Evolutionary conservation across 805 yeast species (phyloP).

Genomic region (Ascoidea rubescens): DNA sequence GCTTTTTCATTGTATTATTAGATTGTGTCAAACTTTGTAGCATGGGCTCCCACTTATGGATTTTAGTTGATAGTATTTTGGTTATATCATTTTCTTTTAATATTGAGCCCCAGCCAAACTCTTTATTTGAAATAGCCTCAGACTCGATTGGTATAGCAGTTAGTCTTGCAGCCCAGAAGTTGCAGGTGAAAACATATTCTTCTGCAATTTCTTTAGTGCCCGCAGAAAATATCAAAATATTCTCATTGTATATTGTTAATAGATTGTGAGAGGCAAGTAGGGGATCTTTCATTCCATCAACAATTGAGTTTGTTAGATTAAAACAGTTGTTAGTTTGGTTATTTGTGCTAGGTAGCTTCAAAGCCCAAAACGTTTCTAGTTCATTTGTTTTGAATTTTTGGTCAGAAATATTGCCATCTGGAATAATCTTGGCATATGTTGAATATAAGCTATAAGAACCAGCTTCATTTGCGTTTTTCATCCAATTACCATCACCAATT

Average conservation of each 20-base stretch:
- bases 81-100: not conserved
- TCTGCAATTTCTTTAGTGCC: constrained; percentile 53
- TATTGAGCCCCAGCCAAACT: constrained; percentile 62
- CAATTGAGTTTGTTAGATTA: constrained; percentile 12
- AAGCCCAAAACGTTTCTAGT: constrained; percentile 32
- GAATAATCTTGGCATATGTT: constrained; percentile 32
- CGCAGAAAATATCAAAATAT: constrained; percentile 44
- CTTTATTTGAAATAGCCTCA: constrained; percentile 56
- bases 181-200: constrained; percentile 63
- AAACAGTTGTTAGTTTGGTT: constrained; percentile 14
- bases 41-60: constrained; percentile 20
- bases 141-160: constrained; percentile 69
- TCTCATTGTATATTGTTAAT: constrained; percentile 13
- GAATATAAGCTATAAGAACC: constrained; percentile 40
- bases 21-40: constrained; percentile 16
- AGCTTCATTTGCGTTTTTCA: constrained; percentile 43
- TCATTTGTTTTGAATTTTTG: constrained; percentile 16
- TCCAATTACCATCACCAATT: constrained; percentile 58
- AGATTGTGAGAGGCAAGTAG: constrained; percentile 3
- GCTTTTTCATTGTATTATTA: constrained; percentile 18
- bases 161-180: constrained; percentile 82
- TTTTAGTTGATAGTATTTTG: constrained; percentile 5
- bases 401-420: constrained; percentile 21
- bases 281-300: constrained; percentile 2
- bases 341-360: constrained; percentile 33